Evolutionary conservation across 1,284 basidiomycete genomes (phyloP), one percentile per base, ranked within the genome.

Genomic region (Inonotus obliquus): DNA sequence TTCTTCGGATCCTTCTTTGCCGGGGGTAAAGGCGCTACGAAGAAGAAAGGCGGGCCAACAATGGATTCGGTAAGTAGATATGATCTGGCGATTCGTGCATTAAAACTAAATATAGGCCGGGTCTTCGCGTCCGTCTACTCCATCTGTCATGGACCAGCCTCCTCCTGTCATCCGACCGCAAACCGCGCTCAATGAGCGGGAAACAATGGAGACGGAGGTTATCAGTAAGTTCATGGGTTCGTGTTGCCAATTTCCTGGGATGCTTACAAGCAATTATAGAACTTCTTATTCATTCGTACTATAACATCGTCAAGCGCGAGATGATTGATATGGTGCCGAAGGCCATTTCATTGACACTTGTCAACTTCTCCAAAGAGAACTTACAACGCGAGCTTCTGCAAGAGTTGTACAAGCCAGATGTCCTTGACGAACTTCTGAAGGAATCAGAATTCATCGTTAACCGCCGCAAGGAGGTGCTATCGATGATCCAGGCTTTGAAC

Each of bases 291-390:
- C 83, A 89, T 72, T 96, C 92, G 4, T 97, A 98, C 78, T 97
- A 91, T 81, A 94, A 96, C 75, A 94, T 98, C 67, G 94, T 98
- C 65, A 98, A 99, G 82, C 91, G 96, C 59, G 96, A 98, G 75
- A 95, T 99, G 89, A 98, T 98, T 72, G 97, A 99, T 76, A 98
- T 98, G 95, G 92, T 99, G 9, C 97, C 97, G 19, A 94, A 96
- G 75, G 96, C 96, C 39, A 97, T 99, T 73, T 91, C 94, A 59
- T 80, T 96, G 70, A 98, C 94, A 25, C 85, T 99, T 32, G 96
- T 99, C 57, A 91, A 87, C 71, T 86, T 87, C 74, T 88, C 94
- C 65, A 98, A 98, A 77, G 95, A 98, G 76, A 87, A 92, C 72
- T 79, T 97, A 66, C 95, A 97, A 76, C 83, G 86, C 66, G 94